Evolutionary conservation across 1,284 basidiomycete genomes (phyloP).

Genomic region (Ganoderma multipileum): DNA sequence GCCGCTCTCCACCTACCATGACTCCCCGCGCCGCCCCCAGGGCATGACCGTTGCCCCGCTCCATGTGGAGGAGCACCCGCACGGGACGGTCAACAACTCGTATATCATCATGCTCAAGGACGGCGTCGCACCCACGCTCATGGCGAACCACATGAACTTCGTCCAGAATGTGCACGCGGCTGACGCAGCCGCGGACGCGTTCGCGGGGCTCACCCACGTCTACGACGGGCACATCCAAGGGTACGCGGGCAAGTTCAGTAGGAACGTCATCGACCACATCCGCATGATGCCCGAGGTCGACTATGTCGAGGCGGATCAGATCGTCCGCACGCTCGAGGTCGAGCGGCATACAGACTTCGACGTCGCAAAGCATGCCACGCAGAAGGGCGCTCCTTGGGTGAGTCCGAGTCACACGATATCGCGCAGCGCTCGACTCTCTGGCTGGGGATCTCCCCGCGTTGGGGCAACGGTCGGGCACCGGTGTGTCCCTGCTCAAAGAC

Average conservation of each 20-base stretch:
- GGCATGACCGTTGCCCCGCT: slow-evolving; percentile 65
- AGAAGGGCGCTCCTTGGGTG: slow-evolving; percentile 93
- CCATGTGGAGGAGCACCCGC: slow-evolving; percentile 59
- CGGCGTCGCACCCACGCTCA: slow-evolving; percentile 59
- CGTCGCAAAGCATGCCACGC: slow-evolving; percentile 52
- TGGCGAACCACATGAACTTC: slow-evolving; percentile 80
- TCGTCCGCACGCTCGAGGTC: slow-evolving; percentile 76
- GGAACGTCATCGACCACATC: slow-evolving; percentile 79
- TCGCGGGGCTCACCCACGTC: slow-evolving; percentile 68
- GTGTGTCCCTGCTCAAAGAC: background rate
- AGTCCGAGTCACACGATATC: slow-evolving; percentile 40
- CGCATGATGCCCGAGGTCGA: slow-evolving; percentile 90
- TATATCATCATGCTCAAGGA: slow-evolving; percentile 92
- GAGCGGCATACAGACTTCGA: slow-evolving; percentile 63
- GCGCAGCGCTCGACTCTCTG: background rate
- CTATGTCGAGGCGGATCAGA: slow-evolving; percentile 93
- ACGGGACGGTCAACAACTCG: slow-evolving; percentile 82
- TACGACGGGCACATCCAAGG: slow-evolving; percentile 80
- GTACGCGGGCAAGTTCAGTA: slow-evolving; percentile 88
- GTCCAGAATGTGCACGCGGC: slow-evolving; percentile 62
- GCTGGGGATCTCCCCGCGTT: background rate
- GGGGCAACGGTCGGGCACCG: background rate
- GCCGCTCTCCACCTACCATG: slow-evolving; percentile 68
- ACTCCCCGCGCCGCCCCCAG: slow-evolving; percentile 46
- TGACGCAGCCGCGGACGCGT: slow-evolving; percentile 53